Conservation (phyloP, 2,329 filamentous ascomycete genomes). For the Penicillium paneum region DNA sequence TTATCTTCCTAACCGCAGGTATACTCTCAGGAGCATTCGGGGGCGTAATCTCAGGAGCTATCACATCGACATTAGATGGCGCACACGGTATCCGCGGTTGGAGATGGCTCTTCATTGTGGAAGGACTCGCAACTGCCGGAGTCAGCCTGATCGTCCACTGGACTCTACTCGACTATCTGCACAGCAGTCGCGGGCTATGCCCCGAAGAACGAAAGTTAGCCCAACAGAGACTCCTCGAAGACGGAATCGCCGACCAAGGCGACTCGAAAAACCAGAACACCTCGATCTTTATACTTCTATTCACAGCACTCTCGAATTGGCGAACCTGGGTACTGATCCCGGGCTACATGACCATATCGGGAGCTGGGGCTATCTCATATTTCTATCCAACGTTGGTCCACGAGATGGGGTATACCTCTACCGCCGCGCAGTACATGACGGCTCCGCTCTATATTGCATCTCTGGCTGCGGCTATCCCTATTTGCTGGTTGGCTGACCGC, state of each 20-base stretch:
- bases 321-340: conserved; percentile 5
- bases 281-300: background rate
- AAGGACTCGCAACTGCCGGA: conserved; percentile 4
- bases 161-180: conserved; percentile 6
- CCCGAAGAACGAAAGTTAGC: background rate
- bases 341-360: conserved; percentile 2
- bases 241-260: background rate
- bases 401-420: conserved; percentile 1
- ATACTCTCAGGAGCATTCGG: conserved; percentile 8
- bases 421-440: conserved; percentile 7
- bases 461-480: background rate
- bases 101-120: conserved; percentile 11
- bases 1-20: conserved; percentile 3
- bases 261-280: background rate
- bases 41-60: conserved; percentile 2
- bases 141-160: background rate
- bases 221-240: conserved; percentile 2
- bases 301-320: conserved; percentile 1
- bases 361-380: conserved; percentile 4
- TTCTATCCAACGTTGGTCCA: background rate
- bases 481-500: conserved; percentile 1
- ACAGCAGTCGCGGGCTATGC: background rate
- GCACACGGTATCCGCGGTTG: conserved; percentile 1
- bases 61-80: conserved; percentile 6
- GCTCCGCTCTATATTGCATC: conserved; percentile 3